Evolutionary conservation across 495 filamentous ascomycete species (phyloP), one percentile per base, ranked within the genome.

Genomic region (Penicillium antarcticum): DNA sequence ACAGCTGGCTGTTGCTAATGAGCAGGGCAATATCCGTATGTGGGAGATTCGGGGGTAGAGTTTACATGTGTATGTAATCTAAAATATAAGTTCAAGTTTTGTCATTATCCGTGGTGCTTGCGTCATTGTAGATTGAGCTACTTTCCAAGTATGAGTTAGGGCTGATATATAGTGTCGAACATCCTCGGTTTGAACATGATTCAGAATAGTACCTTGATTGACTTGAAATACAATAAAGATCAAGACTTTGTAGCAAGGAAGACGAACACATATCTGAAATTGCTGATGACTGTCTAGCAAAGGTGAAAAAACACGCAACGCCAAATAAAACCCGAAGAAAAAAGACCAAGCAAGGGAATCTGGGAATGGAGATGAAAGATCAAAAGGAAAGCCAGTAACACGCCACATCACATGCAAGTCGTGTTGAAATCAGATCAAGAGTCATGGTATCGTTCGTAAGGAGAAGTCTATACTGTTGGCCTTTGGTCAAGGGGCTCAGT

Each of bases 1-100:
- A 58, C 73, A 91, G 57, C 61, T 97, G 47, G 89, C 88, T 5
- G 86, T 96, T 18, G 92, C 80, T 21, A 96, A 92, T 65, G 92
- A 98, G 64, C 74, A 79, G 48, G 94, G 94, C 17, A 87, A 85
- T 68, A 83, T 96, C 19, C 78, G 89, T 53, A 63, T 96, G 52
- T 97, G 91, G 87, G 91, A 96, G 73, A 87, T 97, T 55, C 67
- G 78, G 42, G 76, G 69, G 3, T 65, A 65, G 51, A 53, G 24
- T 19, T 34, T 21, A 8, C 11, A 29, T 48, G 2, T 36, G 18
- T 24, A 48, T 33, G 31, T 29, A 29, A 29, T 29, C 26, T 29
- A 29, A 29, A 29, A 29, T 29, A 33, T 80, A 66, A 48, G 33
- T 48, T 29, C 45, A 44, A 32, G 32, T 53, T 48, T 23, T 49